These are phyloP conservation scores for Aspergillus campestris DNA, from an alignment of 495 filamentous ascomycete genomes.

Conservation along the genomic window DNA sequence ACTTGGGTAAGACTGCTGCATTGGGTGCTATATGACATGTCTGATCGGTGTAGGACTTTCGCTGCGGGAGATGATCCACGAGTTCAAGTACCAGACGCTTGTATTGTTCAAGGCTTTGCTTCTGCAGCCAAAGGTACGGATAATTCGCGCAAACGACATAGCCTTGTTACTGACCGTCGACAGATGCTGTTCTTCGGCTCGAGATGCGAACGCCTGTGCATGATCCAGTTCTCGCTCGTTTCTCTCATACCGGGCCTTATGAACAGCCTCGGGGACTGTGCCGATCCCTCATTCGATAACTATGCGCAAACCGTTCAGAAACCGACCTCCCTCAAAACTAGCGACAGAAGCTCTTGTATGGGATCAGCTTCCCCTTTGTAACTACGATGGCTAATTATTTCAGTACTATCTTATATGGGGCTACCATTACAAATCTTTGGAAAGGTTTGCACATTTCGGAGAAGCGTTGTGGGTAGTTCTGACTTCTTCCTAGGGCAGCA, in stretches of 20 bases:
- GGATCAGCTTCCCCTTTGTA: not conserved
- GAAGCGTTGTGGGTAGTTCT: slow-evolving; percentile 5
- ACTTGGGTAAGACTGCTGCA: slow-evolving; percentile 53
- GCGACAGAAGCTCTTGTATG: slow-evolving; percentile 75
- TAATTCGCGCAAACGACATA: not conserved
- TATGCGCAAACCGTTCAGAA: slow-evolving; percentile 67
- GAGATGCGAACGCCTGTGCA: slow-evolving; percentile 87
- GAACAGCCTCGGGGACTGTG: slow-evolving; percentile 77
- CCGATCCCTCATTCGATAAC: slow-evolving; percentile 78
- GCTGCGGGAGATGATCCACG: slow-evolving; percentile 81
- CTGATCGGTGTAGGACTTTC: slow-evolving; percentile 51
- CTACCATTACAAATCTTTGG: slow-evolving; percentile 92
- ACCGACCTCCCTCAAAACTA: slow-evolving; percentile 83
- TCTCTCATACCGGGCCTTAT: slow-evolving; percentile 90
- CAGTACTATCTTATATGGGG: slow-evolving; percentile 87
- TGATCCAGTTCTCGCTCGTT: slow-evolving; percentile 95
- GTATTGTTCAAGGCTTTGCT: slow-evolving; percentile 90
- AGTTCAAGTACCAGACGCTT: slow-evolving; percentile 88
- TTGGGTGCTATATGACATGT: slow-evolving; percentile 10
- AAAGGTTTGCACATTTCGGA: slow-evolving; percentile 46
- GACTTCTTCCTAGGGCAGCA: slow-evolving; percentile 56
- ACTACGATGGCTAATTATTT: slow-evolving; percentile 16
- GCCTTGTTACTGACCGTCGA: not conserved
- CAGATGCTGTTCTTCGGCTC: slow-evolving; percentile 99
- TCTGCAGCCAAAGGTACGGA: slow-evolving; percentile 81